Evolutionary conservation across 345 rosid species (phyloP).

Genomic region (Boechera retrofracta): DNA sequence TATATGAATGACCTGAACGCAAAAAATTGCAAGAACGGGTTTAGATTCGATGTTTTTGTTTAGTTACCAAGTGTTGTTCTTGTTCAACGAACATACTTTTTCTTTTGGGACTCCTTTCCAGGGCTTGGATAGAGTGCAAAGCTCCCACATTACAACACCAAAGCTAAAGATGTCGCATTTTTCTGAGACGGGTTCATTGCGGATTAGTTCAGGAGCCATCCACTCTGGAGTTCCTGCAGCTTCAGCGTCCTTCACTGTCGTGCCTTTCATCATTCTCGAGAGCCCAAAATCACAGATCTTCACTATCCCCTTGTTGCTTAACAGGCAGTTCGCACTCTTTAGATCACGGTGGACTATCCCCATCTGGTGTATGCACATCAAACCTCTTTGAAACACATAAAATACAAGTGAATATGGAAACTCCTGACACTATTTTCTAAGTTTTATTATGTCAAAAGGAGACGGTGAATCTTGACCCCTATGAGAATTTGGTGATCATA

Average conservation of each 20-base stretch:
- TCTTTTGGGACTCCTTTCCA: slow-evolving; percentile 84
- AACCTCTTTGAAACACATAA: slow-evolving; percentile 61
- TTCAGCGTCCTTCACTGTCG: slow-evolving; percentile 55
- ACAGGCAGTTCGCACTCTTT: slow-evolving; percentile 76
- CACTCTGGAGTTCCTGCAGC: slow-evolving; percentile 93
- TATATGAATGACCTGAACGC: slow-evolving; percentile 66
- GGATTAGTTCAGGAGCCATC: slow-evolving; percentile 94
- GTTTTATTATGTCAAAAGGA: not conserved
- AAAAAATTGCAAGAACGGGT: not conserved
- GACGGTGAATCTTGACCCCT: not conserved
- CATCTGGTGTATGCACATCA: slow-evolving; percentile 90
- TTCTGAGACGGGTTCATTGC: slow-evolving; percentile 75
- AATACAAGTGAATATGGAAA: slow-evolving; percentile 1
- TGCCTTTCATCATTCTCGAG: slow-evolving; percentile 64
- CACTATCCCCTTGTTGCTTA: slow-evolving; percentile 67
- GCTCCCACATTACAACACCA: slow-evolving; percentile 97
- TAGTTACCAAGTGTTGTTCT: slow-evolving; percentile 10
- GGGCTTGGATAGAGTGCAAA: slow-evolving; percentile 77
- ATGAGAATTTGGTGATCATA: not conserved
- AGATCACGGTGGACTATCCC: slow-evolving; percentile 87
- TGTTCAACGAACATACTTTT: slow-evolving; percentile 52
- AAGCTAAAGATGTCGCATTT: slow-evolving; percentile 95
- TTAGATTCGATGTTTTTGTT: slow-evolving; percentile 15
- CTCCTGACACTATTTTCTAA: not conserved
- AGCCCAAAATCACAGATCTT: slow-evolving; percentile 97